Percentiles rank a stretch among this genome's conserved stretches.
Conservation (phyloP, 768 basidiomycete species). For the Crassisporium funariophilum region DNA sequence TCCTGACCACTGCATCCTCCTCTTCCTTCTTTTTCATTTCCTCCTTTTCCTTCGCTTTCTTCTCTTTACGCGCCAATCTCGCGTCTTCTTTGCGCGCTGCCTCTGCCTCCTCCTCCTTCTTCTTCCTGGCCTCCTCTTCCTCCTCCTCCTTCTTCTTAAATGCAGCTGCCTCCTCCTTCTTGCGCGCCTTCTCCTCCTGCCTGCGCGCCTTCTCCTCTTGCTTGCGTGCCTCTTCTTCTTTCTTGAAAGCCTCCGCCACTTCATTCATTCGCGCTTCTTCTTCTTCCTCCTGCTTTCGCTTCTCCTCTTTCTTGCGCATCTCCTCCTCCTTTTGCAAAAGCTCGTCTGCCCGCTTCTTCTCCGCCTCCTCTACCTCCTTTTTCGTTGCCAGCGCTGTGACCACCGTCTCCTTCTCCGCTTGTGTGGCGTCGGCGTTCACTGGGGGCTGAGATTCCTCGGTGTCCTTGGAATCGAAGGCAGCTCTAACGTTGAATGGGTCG, state of each 20-base stretch:
- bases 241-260: conserved; percentile 3
- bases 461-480: conserved; percentile 1
- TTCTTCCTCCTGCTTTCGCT: conserved; percentile 1
- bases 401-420: neutral
- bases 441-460: neutral
- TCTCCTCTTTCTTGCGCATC: conserved; percentile 3
- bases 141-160: conserved; percentile 3
- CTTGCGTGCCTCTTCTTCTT: neutral
- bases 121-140: conserved; percentile 2
- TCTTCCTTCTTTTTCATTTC: conserved; percentile 3
- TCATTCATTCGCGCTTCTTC: neutral
- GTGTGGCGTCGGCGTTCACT: neutral
- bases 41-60: neutral
- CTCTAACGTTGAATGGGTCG: conserved; percentile 1
- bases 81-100: no score
- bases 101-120: conserved; percentile 10
- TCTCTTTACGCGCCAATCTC: conserved; percentile 1
- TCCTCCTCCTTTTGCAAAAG: neutral
- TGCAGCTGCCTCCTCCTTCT: conserved; percentile 11
- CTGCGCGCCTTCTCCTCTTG: conserved; percentile 10
- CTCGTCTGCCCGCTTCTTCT: conserved; percentile 5
- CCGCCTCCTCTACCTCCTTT: conserved; percentile 1
- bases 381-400: neutral
- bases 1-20: neutral
- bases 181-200: conserved; percentile 5